Percentiles rank a stretch among this genome's conserved stretches.
Evolutionary conservation across 1,284 basidiomycete genomes (phyloP).

Genomic region (Trichosporon sp.): DNA sequence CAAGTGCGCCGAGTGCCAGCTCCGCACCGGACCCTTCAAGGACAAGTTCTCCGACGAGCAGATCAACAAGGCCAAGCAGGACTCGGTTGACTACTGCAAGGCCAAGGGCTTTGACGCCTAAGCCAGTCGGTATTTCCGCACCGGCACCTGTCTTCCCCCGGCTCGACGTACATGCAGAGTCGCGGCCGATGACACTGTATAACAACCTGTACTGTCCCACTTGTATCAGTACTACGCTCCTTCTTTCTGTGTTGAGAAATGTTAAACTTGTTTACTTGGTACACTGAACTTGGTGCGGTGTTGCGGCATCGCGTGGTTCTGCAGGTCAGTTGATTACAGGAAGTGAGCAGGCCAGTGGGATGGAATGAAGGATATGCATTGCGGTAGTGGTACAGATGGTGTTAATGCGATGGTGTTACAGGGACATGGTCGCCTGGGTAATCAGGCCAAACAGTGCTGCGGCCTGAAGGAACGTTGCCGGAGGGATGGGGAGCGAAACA

Average conservation of each 20-base stretch:
- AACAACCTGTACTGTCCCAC: not conserved
- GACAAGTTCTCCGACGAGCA: conserved; percentile 11
- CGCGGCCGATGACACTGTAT: not conserved
- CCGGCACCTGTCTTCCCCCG: not conserved
- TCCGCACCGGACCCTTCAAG: not conserved
- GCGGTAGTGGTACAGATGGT: not conserved
- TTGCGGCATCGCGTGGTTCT: not conserved
- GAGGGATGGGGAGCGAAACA: not conserved
- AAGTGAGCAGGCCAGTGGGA: not conserved
- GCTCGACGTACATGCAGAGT: not conserved
- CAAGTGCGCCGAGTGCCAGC: conserved; percentile 19
- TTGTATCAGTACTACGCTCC: conserved; percentile 9
- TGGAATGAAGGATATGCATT: not conserved
- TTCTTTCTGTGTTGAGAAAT: not conserved
- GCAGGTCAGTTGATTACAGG: not conserved
- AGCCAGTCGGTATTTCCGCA: not conserved
- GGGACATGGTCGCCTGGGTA: not conserved
- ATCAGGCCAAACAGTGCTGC: not conserved
- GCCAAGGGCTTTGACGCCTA: conserved; percentile 8
- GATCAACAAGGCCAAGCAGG: conserved; percentile 15
- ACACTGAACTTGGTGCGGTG: not conserved
- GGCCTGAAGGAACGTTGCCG: not conserved
- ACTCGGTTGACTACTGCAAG: conserved; percentile 19
- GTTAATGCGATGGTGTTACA: not conserved
- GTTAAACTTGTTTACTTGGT: conserved; percentile 9